These are phyloP conservation scores for Pythium sp. DNA, from an alignment of 352 stramenopile genomes.

Conservation along the genomic window DNA sequence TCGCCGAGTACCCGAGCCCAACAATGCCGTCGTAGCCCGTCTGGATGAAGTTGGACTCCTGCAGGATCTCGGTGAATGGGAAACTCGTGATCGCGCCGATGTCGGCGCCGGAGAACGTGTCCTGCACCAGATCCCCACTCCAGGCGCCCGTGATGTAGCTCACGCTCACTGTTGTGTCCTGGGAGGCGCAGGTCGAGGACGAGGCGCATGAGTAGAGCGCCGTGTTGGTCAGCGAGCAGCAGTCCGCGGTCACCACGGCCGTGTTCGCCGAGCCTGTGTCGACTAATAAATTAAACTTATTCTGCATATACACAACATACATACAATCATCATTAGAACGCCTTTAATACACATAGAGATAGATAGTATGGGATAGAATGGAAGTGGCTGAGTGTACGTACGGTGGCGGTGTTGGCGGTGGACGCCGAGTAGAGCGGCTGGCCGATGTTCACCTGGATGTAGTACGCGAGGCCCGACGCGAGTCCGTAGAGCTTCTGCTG, in stretches of 20 bases:
- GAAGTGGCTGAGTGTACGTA: slow-evolving; percentile 7
- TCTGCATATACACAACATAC: slow-evolving; percentile 19
- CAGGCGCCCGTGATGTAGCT: slow-evolving; percentile 77
- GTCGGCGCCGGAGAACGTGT: slow-evolving; percentile 64
- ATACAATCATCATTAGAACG: background rate
- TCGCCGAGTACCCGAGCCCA: slow-evolving; percentile 54
- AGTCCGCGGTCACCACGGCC: slow-evolving; percentile 71
- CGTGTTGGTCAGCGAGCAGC: slow-evolving; percentile 61
- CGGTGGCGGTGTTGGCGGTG: slow-evolving; percentile 25
- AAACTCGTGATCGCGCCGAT: slow-evolving; percentile 45
- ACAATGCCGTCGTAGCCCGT: slow-evolving; percentile 76
- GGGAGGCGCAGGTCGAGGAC: slow-evolving; percentile 55
- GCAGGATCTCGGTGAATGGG: slow-evolving; percentile 57
- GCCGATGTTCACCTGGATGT: slow-evolving; percentile 49
- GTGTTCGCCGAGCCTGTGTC: slow-evolving; percentile 84
- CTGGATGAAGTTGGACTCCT: slow-evolving; percentile 67
- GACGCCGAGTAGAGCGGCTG: slow-evolving; percentile 35
- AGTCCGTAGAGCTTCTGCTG: slow-evolving; percentile 77
- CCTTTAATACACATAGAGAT: background rate
- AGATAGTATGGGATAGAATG: background rate
- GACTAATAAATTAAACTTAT: slow-evolving; percentile 67
- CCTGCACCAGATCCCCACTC: slow-evolving; percentile 57
- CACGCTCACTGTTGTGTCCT: slow-evolving; percentile 46
- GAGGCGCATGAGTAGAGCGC: slow-evolving; percentile 63
- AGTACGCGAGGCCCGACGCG: slow-evolving; percentile 63